Base-by-base conservation (phyloP, 805 yeast genomes). In the Candida manassasensis region DNA sequence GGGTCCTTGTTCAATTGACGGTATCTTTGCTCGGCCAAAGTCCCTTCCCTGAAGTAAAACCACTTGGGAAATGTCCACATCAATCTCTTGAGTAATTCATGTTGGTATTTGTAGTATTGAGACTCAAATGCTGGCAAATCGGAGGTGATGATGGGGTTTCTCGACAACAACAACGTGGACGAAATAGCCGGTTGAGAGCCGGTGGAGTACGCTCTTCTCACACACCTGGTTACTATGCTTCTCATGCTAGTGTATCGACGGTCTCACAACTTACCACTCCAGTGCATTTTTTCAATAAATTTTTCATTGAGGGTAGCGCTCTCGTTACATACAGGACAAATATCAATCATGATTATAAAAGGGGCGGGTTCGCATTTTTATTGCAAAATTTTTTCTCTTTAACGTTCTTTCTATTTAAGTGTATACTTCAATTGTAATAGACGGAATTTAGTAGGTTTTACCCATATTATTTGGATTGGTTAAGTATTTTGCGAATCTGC, bases 1-100 rank as follows among this genome's bases (percentile, higher is more conserved):
- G 96, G 95, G 37, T 81, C 80, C 40, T 70, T 75, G 55, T 90
- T 95, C 19, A 81, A 80, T 48, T 78, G 77, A 35, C 80, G 63
- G 61, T 78, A 90, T 48, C 76, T 77, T 55, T 87, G 84, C 56
- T 87, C 96, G 3, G 95, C 77, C 42, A 93, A 68, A 1, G 97
- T 82, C 42, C 97, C 97, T 49, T 76, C 81, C 53, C 83, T 85
- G 67, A 81, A 93, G 64, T 89, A 93, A 55, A 79, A 89, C 75
- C 87, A 87, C 48, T 82, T 79, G 4, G 98, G 97, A 60, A 93
- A 93, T 0, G 97, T 88, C 96, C 96, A 88, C 95, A 89, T 88
- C 47, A 93, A 70, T 50, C 97, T 75, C 53, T 80, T 80, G 69
- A 88, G 89, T 37, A 93, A 70, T 57, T 85, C 95, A 34, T 78